These are phyloP conservation scores for Penicillium bialowiezense DNA, from an alignment of 495 filamentous ascomycete genomes.

Conservation along the genomic window DNA sequence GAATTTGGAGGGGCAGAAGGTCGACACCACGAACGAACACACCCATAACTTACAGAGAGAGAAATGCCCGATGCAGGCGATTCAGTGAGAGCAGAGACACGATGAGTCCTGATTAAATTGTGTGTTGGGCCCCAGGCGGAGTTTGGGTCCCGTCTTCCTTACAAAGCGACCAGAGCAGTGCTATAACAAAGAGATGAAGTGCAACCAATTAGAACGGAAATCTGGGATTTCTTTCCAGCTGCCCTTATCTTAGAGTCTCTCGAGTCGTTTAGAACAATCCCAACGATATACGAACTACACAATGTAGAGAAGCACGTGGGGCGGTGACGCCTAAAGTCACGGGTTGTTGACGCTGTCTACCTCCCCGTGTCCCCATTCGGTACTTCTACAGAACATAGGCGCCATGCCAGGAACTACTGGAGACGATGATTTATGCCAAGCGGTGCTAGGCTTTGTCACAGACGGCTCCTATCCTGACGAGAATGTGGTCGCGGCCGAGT, in stretches of 20 bases:
- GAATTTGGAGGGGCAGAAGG: conserved; percentile 11
- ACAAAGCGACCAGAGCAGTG: conserved; percentile 18
- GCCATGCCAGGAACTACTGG: conserved; percentile 20
- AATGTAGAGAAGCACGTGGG: conserved; percentile 9
- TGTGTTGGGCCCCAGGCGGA: conserved; percentile 24
- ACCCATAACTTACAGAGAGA: conserved; percentile 29
- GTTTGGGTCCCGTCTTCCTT: conserved; percentile 26
- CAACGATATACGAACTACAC: no score
- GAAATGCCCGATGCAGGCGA: conserved; percentile 32
- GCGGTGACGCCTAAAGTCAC: conserved; percentile 32
- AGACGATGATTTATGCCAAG: conserved; percentile 53
- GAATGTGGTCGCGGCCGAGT: conserved; percentile 58
- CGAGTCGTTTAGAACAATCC: no score
- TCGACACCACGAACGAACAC: background rate
- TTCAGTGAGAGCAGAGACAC: conserved; percentile 29
- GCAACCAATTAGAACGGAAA: no score
- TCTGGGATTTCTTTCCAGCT: no score
- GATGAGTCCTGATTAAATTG: conserved; percentile 20
- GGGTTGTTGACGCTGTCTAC: conserved; percentile 26
- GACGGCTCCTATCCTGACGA: conserved; percentile 75
- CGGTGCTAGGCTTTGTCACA: conserved; percentile 70
- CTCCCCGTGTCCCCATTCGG: conserved; percentile 1
- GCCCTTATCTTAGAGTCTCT: no score
- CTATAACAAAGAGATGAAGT: background rate
- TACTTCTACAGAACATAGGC: background rate